Evolutionary conservation across 306 rosid species (phyloP), one percentile per base, ranked within the genome.

Genomic region (Rubus parviflorus): DNA sequence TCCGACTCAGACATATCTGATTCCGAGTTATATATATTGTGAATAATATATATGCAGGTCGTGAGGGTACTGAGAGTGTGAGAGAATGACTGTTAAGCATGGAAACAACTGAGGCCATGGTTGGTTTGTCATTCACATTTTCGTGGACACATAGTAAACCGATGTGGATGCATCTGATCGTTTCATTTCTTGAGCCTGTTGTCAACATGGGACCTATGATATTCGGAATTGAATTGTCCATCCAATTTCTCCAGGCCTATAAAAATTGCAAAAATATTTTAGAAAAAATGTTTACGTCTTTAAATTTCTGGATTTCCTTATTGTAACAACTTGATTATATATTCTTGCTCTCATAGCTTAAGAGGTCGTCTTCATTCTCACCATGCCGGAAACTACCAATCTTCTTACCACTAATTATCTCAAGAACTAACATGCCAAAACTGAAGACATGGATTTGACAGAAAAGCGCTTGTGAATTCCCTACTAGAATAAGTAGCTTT

Each of bases 191-290:
- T 72, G 66, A 72, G 5, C 52, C 25, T 5, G 66, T 40, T 23
- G 52, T 40, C 22, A 72, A 56, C 41, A 8, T 40, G 7, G 76
- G 40, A 41, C 40, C 76, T 38, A 54, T 40, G 15, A 54, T 54
- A 22, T 72, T 40, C n/a, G 5, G 12, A 72, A 20, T 7, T 54
- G 51, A n/a, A 13, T 72, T 66, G 14, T 40, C 41, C 52, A 52
- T 72, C 76, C 76, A 54, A 54, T 72, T 72, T 54, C 22, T 54
- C 76, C 89, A 86, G 0, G 70, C 75, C 83, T 80, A 3, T 1
- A 47, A 25, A 17, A 10, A 1, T 54, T 40, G 12, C 14, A 9
- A 53, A 71, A 16, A 35, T 4, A 10, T 1, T 10, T 3, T 16
- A 51, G 56, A 35, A 30, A 30, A 30, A 30, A 30, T 30, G 35